Evolutionary conservation across 352 stramenopile species (phyloP).

Genomic region (Pythium chondricola): DNA sequence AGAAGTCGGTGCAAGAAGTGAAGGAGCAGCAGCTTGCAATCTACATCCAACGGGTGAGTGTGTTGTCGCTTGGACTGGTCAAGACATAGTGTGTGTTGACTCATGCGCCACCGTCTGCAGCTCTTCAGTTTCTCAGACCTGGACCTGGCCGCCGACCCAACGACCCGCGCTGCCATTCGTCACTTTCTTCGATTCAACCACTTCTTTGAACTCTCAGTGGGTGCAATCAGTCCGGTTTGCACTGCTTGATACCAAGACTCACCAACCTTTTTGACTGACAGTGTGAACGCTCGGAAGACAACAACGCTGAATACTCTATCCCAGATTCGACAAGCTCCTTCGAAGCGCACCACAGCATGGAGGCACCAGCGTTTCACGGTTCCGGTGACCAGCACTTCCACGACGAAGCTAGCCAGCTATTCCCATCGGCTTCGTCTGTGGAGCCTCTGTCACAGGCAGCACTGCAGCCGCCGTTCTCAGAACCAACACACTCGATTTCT

Average conservation of each 20-base stretch:
- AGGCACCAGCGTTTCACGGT: too few relatives aligned
- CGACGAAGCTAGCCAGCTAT: too few relatives aligned
- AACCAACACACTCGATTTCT: constrained; percentile 6
- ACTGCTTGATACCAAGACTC: neutral
- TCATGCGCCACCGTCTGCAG: neutral
- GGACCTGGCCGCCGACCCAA: constrained; percentile 17
- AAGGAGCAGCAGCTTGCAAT: constrained; percentile 67
- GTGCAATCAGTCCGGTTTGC: neutral
- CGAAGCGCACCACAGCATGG: too few relatives aligned
- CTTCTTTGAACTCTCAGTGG: constrained; percentile 65
- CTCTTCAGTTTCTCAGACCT: too few relatives aligned
- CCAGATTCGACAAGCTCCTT: too few relatives aligned
- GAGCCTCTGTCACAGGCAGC: too few relatives aligned
- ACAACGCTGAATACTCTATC: too few relatives aligned
- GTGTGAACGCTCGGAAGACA: constrained; percentile 9
- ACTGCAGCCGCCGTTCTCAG: too few relatives aligned
- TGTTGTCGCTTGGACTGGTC: neutral
- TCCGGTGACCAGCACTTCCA: too few relatives aligned
- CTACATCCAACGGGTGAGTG: constrained; percentile 45
- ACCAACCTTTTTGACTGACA: neutral
- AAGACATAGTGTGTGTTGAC: neutral
- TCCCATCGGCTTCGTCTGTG: too few relatives aligned
- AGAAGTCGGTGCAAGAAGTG: constrained; percentile 58
- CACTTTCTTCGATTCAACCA: constrained; percentile 57
- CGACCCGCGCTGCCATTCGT: constrained; percentile 14